Conservation (phyloP, 2,329 filamentous ascomycete genomes). For the Allantophomopsis lycopodina region DNA sequence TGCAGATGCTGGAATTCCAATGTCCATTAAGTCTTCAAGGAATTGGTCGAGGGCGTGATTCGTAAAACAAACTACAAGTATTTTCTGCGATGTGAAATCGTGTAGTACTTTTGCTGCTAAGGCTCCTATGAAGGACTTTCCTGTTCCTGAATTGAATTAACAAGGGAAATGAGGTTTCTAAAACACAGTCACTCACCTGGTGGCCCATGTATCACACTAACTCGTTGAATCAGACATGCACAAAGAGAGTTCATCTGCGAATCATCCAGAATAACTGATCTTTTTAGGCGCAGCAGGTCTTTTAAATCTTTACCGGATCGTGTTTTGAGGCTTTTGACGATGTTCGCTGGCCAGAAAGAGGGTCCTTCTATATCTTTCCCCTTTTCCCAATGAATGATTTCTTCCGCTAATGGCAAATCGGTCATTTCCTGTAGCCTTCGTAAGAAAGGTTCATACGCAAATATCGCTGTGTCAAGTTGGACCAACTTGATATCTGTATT, state of each 20-base stretch:
- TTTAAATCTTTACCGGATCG: conserved; percentile 16
- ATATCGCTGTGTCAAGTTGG: conserved; percentile 49
- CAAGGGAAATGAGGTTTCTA: conserved; percentile 1
- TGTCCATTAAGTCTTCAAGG: conserved; percentile 45
- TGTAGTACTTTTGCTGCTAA: conserved; percentile 43
- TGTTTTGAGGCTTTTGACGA: conserved; percentile 13
- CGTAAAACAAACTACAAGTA: conserved; percentile 55
- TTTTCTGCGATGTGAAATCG: conserved; percentile 28
- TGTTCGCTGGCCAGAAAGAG: conserved; percentile 6
- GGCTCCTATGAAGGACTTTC: conserved; percentile 63
- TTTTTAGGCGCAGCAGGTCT: conserved; percentile 14
- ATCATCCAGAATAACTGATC: conserved; percentile 26
- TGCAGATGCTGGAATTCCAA: conserved; percentile 31
- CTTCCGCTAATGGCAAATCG: conserved; percentile 39
- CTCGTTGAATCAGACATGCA: conserved; percentile 31
- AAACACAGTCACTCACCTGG: conserved; percentile 28
- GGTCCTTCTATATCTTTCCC: conserved; percentile 4
- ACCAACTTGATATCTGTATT: conserved; percentile 30
- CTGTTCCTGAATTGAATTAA: conserved; percentile 37
- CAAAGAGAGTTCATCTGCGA: conserved; percentile 44
- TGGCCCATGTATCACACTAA: conserved; percentile 59
- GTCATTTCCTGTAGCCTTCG: conserved; percentile 39
- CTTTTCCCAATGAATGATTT: conserved; percentile 28
- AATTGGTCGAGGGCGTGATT: conserved; percentile 57
- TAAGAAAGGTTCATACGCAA: conserved; percentile 56